phyloP scores from a whole-genome alignment of 345 rosid species.

The Turritis glabra region DNA sequence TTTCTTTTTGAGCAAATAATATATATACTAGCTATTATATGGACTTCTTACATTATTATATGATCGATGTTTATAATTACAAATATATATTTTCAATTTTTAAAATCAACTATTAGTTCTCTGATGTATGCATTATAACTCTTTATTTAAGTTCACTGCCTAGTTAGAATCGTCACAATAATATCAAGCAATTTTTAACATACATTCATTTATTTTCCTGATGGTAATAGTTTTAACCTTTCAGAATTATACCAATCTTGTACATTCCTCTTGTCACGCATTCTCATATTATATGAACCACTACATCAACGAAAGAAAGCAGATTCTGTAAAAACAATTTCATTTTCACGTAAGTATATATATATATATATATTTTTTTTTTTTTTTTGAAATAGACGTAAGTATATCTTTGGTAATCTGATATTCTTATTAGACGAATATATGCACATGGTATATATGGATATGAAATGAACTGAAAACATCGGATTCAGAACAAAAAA shows the following conservation, averaged over 20 bases:
- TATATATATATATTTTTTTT: too few relatives aligned
- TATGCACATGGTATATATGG: slow-evolving; percentile 16
- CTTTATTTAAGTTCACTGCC: neutral
- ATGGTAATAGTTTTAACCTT: neutral
- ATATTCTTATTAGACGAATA: slow-evolving; percentile 24
- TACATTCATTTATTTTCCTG: neutral
- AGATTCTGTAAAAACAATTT: slow-evolving; percentile 12
- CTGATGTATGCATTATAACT: neutral
- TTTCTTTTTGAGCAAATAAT: too few relatives aligned
- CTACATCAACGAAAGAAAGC: slow-evolving; percentile 16
- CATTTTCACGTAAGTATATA: neutral
- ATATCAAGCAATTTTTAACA: neutral
- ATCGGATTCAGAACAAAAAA: neutral
- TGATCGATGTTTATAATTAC: neutral
- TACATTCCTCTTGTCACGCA: neutral
- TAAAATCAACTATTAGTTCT: neutral
- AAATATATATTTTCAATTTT: neutral
- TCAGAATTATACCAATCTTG: neutral
- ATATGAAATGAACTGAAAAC: neutral
- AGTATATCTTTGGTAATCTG: neutral
- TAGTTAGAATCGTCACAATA: neutral
- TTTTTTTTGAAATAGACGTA: too few relatives aligned
- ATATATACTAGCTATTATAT: neutral
- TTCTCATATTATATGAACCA: slow-evolving; percentile 16
- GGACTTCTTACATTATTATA: neutral